Conservation (phyloP, 2,329 filamentous ascomycete genomes). For the Penicillium hesseltinei region DNA sequence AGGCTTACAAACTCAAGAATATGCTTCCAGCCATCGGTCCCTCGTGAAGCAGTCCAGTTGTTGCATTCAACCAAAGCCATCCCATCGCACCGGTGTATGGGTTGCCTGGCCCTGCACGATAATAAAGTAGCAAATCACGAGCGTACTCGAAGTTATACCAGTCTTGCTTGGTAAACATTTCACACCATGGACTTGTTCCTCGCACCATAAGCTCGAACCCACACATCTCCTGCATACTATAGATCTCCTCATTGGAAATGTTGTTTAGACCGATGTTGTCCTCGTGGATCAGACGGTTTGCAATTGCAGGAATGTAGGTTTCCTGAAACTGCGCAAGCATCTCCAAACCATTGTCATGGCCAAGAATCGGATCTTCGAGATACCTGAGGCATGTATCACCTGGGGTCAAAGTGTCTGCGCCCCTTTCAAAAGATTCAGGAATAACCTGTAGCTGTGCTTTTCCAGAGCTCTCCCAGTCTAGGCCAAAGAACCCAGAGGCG, state of each 20-base stretch:
- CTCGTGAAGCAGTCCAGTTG: constrained; percentile 48
- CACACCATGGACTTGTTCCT: constrained; percentile 56
- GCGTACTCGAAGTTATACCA: constrained; percentile 59
- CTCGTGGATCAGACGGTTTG: constrained; percentile 40
- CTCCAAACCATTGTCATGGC: constrained; percentile 51
- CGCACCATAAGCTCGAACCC: constrained; percentile 57
- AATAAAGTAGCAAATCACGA: constrained; percentile 58
- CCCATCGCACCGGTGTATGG: constrained; percentile 55
- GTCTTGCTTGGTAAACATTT: constrained; percentile 54
- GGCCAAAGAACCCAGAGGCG: constrained; percentile 54
- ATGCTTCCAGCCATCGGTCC: constrained; percentile 48
- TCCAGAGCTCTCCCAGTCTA: constrained; percentile 42
- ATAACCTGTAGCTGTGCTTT: constrained; percentile 52
- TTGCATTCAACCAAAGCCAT: constrained; percentile 59
- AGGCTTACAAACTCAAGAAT: constrained; percentile 58
- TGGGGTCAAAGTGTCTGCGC: constrained; percentile 57
- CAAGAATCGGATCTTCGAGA: constrained; percentile 38
- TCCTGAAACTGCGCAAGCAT: constrained; percentile 49
- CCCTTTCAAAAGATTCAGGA: constrained; percentile 51
- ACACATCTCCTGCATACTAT: constrained; percentile 62
- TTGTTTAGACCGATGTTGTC: constrained; percentile 36
- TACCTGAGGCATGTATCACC: constrained; percentile 48
- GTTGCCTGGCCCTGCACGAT: constrained; percentile 58
- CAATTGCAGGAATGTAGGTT: constrained; percentile 50
- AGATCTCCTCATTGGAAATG: constrained; percentile 51